Percentiles rank a stretch among this genome's conserved stretches.
phyloP scores from a whole-genome alignment of 2,329 filamentous ascomycete genomes.

The Pseudogymnoascus sp. region DNA sequence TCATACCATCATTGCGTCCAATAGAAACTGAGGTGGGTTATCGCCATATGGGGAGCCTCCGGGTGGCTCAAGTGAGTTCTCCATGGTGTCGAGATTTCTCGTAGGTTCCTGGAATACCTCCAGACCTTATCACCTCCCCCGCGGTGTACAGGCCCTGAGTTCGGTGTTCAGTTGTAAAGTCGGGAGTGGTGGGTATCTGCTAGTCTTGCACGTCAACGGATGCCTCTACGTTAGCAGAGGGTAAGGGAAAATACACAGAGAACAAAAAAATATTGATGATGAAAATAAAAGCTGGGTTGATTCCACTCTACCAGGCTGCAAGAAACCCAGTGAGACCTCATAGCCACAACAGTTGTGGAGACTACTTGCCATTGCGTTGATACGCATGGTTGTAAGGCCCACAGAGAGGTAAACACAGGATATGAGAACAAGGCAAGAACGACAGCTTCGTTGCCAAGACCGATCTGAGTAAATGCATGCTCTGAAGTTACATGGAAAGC shows the following conservation, averaged over 20 bases:
- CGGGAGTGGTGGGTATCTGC: background rate
- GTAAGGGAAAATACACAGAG: background rate
- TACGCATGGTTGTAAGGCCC: background rate
- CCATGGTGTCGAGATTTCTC: background rate
- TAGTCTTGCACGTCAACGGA: background rate
- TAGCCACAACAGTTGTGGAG: background rate
- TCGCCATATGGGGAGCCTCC: background rate
- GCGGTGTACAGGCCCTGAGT: background rate
- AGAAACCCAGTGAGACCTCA: background rate
- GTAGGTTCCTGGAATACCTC: no score
- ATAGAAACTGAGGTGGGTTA: background rate
- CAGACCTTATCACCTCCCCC: background rate
- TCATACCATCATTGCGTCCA: constrained; percentile 1
- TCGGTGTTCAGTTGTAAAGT: no score
- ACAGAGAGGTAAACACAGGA: background rate
- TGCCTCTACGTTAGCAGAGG: background rate
- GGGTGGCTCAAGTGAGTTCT: background rate
- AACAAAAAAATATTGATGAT: background rate
- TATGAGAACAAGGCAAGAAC: constrained; percentile 1
- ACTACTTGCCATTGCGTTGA: background rate
- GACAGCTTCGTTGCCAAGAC: background rate
- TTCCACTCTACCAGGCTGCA: background rate
- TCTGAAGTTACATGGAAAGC: background rate
- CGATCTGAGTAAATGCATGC: background rate
- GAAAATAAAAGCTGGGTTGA: background rate